Percentiles rank a stretch among this genome's conserved stretches.
phyloP scores from a whole-genome alignment of 2,329 filamentous ascomycete genomes.

The Colletotrichum cuscutae region DNA sequence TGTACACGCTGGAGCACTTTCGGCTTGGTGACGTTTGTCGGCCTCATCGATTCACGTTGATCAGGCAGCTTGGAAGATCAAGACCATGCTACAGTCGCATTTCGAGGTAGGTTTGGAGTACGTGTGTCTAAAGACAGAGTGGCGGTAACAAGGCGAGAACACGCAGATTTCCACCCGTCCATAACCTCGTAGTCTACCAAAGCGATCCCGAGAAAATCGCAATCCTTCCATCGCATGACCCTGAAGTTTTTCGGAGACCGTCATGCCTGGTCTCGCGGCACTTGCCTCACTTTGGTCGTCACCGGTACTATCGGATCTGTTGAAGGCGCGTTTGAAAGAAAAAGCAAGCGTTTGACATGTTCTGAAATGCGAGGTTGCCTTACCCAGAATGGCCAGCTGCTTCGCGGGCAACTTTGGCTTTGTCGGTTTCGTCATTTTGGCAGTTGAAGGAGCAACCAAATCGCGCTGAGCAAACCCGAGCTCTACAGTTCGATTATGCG shows the following conservation, averaged over 20 bases:
- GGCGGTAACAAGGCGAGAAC: conserved; percentile 10
- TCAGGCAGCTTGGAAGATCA: conserved; percentile 34
- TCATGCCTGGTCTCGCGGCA: conserved; percentile 9
- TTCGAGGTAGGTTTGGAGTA: conserved; percentile 21
- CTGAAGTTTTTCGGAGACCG: not conserved
- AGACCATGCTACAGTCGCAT: conserved; percentile 25
- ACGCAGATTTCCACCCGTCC: conserved; percentile 6
- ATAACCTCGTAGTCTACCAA: not conserved
- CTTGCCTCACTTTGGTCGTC: conserved; percentile 22
- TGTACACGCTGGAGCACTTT: conserved; percentile 10
- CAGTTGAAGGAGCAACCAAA: not conserved
- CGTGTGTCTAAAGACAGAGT: conserved; percentile 26
- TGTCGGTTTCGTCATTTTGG: conserved; percentile 38
- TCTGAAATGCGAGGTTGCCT: conserved; percentile 43
- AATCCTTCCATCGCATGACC: not conserved
- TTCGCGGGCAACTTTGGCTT: conserved; percentile 76
- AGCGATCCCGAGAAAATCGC: not conserved
- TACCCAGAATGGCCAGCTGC: conserved; percentile 84
- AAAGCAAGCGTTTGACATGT: conserved; percentile 17
- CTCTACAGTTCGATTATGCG: not conserved
- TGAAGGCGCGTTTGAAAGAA: conserved; percentile 3
- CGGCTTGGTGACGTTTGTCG: conserved; percentile 9
- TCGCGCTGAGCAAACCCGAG: not conserved
- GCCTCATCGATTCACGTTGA: conserved; percentile 29
- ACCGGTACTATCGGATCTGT: not conserved